Conservation (phyloP, 2,329 filamentous ascomycete species). For the Cladosporium phlei region DNA sequence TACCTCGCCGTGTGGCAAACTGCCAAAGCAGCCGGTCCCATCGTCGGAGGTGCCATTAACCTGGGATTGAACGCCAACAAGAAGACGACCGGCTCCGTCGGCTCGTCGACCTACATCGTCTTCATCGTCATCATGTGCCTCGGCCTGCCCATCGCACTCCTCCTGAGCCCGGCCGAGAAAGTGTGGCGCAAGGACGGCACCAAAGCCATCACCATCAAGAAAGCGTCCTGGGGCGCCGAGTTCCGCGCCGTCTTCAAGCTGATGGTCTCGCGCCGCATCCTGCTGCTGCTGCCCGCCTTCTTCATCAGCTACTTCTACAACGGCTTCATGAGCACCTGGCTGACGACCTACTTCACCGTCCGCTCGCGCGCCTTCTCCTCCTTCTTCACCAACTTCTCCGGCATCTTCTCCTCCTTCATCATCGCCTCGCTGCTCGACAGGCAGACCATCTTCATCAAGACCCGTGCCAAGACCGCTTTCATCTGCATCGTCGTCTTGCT, state of each 20-base stretch:
- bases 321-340: slow-evolving; percentile 31
- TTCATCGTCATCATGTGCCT: slow-evolving; percentile 48
- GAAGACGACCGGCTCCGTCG: slow-evolving; percentile 36
- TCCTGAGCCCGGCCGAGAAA: slow-evolving; percentile 43
- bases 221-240: slow-evolving; percentile 21
- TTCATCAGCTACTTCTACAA: slow-evolving; percentile 35
- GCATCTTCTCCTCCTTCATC: slow-evolving; percentile 34
- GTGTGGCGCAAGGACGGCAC: slow-evolving; percentile 43
- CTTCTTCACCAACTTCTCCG: slow-evolving; percentile 36
- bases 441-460: slow-evolving; percentile 33
- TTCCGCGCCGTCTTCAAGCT: slow-evolving; percentile 20
- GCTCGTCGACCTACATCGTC: slow-evolving; percentile 40
- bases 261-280: slow-evolving; percentile 29
- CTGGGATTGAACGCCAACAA: slow-evolving; percentile 43
- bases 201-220: slow-evolving; percentile 25
- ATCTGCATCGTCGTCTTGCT: slow-evolving; percentile 29
- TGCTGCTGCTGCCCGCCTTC: slow-evolving; percentile 33
- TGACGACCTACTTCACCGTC: slow-evolving; percentile 31
- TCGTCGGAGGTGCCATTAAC: slow-evolving; percentile 49
- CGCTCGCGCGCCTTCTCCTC: slow-evolving; percentile 32
- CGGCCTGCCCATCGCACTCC: slow-evolving; percentile 39
- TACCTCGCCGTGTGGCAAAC: slow-evolving; percentile 35
- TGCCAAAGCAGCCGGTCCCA: slow-evolving; percentile 34
- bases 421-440: slow-evolving; percentile 32
- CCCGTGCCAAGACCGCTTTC: slow-evolving; percentile 29